Percentiles rank a stretch among this genome's conserved stretches.
Conservation (phyloP, 768 basidiomycete species). For the Tephrocybe sp. region DNA sequence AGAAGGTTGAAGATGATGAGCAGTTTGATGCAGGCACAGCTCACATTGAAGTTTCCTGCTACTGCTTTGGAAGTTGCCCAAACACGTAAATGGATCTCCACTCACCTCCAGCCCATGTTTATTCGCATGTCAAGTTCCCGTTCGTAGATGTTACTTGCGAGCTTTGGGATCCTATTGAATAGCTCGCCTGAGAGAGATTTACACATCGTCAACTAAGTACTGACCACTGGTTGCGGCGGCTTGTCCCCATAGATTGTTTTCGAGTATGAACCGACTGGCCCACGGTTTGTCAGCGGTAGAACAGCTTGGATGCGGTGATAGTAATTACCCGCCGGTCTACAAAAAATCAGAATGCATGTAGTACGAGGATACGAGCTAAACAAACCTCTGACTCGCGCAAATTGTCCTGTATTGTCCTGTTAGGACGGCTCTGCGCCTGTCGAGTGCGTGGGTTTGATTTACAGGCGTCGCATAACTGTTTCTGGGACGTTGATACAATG, state of each 20-base stretch:
- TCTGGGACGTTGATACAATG: background rate
- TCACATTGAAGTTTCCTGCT: constrained; percentile 18
- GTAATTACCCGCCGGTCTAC: constrained; percentile 5
- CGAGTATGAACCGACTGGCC: constrained; percentile 11
- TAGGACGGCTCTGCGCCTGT: constrained; percentile 22
- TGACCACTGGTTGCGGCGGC: constrained; percentile 21
- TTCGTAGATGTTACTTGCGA: constrained; percentile 23
- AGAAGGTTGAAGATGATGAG: background rate
- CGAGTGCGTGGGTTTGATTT: constrained; percentile 5
- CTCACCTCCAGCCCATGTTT: constrained; percentile 23
- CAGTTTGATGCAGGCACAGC: constrained; percentile 15
- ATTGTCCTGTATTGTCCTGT: constrained; percentile 23
- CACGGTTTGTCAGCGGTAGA: background rate
- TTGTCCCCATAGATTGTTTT: constrained; percentile 26
- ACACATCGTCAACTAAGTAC: background rate
- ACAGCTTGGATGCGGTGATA: background rate
- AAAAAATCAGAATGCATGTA: no score
- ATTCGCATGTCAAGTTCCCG: constrained; percentile 26
- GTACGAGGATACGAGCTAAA: background rate
- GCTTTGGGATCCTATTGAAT: constrained; percentile 19
- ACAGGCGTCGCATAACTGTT: constrained; percentile 3
- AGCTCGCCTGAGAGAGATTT: no score
- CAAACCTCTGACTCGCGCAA: constrained; percentile 23
- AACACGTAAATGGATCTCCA: background rate
- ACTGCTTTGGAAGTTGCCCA: background rate